Conservation (phyloP, 1,139 yeast genomes). For the Hyphopichia khmerensis region DNA sequence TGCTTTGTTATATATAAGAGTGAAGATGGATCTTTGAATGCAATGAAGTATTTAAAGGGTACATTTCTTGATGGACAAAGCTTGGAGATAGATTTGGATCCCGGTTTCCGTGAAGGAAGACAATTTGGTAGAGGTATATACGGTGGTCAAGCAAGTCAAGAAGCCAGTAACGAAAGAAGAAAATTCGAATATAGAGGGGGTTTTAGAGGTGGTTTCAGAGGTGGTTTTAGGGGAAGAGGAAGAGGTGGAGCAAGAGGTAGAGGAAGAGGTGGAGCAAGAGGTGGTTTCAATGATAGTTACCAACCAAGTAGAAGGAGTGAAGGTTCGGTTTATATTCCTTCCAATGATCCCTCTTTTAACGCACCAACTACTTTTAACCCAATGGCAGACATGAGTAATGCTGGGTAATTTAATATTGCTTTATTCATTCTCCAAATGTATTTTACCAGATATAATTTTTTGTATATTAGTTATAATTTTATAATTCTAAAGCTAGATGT, state of each 20-base stretch:
- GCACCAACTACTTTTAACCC: constrained; percentile 17
- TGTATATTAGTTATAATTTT: no score
- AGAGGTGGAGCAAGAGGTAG: constrained; percentile 20
- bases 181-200: constrained; percentile 25
- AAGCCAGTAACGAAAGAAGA: constrained; percentile 24
- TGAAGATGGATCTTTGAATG: constrained; percentile 71
- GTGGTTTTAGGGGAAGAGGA: constrained; percentile 15
- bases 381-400: constrained; percentile 6
- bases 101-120: constrained; percentile 92
- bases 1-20: constrained; percentile 79
- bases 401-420: background rate
- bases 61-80: constrained; percentile 80
- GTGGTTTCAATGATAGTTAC: constrained; percentile 5
- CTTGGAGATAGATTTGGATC: constrained; percentile 85
- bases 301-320: constrained; percentile 9
- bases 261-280: constrained; percentile 11
- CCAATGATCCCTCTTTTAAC: constrained; percentile 16
- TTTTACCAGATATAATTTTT: no score
- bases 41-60: constrained; percentile 76
- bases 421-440: no score
- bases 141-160: constrained; percentile 75
- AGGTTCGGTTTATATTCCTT: constrained; percentile 18
- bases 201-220: constrained; percentile 17
- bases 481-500: no score
- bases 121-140: constrained; percentile 90